phyloP scores from a whole-genome alignment of 1,284 basidiomycete species.

The Sparassis latifolia region DNA sequence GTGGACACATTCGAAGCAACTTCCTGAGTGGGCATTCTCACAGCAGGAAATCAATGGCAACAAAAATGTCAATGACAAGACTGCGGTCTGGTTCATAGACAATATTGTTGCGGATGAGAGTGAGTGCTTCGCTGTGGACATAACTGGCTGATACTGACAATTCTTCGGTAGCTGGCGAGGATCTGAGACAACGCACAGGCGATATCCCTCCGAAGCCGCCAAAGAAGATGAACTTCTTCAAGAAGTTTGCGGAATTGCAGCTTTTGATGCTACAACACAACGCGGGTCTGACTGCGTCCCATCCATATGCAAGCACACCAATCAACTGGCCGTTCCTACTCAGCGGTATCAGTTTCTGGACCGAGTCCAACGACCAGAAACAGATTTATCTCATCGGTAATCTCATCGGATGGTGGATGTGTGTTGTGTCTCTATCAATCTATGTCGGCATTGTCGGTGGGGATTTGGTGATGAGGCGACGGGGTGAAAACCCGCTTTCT shows the following conservation, averaged over 20 bases:
- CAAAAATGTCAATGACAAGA: conserved; percentile 84
- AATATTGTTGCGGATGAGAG: conserved; percentile 72
- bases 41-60: conserved; percentile 99
- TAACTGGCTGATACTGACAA: background rate
- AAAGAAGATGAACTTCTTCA: conserved; percentile 86
- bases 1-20: conserved; percentile 83
- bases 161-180: conserved; percentile 41
- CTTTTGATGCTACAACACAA: conserved; percentile 97
- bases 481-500: conserved; percentile 82
- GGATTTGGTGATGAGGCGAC: conserved; percentile 82
- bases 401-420: conserved; percentile 91
- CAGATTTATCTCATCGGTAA: conserved; percentile 98
- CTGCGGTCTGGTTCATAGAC: conserved; percentile 85
- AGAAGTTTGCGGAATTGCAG: conserved; percentile 92
- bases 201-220: conserved; percentile 56
- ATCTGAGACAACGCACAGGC: conserved; percentile 47
- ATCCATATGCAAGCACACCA: conserved; percentile 92
- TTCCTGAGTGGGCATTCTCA: conserved; percentile 95
- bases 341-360: conserved; percentile 98
- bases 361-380: conserved; percentile 73
- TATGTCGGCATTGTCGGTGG: conserved; percentile 88
- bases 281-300: conserved; percentile 88
- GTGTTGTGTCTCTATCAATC: conserved; percentile 78
- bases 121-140: conserved; percentile 29
- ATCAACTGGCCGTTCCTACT: conserved; percentile 98